phyloP scores from a whole-genome alignment of 2,329 filamentous ascomycete genomes.

The Talaromyces sp. region DNA sequence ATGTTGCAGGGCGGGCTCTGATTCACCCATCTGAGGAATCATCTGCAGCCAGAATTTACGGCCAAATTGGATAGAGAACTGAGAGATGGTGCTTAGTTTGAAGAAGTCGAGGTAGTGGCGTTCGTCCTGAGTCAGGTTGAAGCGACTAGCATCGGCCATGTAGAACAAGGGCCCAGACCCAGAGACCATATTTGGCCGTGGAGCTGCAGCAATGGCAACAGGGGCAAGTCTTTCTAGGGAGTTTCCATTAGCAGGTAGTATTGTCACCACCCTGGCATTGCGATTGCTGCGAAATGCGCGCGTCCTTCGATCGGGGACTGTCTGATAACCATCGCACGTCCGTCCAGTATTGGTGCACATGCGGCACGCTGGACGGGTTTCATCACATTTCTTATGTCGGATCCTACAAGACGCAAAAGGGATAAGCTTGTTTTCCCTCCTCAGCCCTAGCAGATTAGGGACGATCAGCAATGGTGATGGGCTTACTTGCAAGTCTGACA shows the following conservation, averaged over 20 bases:
- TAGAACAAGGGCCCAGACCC: too few relatives aligned
- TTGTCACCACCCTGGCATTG: not conserved
- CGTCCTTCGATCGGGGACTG: constrained; percentile 11
- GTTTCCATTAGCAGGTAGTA: too few relatives aligned
- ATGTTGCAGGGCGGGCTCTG: constrained; percentile 4
- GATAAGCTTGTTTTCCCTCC: not conserved
- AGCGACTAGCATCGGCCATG: not conserved
- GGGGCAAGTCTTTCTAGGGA: too few relatives aligned
- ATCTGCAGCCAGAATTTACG: constrained; percentile 4
- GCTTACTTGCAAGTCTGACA: constrained; percentile 15
- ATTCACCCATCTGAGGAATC: not conserved
- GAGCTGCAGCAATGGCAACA: not conserved
- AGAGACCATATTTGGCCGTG: not conserved
- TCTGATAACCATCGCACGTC: constrained; percentile 18
- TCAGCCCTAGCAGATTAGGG: not conserved
- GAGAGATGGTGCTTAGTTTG: not conserved
- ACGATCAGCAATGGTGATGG: not conserved
- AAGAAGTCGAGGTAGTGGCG: constrained; percentile 7
- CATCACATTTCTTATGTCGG: constrained; percentile 20
- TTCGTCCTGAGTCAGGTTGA: constrained; percentile 1
- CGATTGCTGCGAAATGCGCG: constrained; percentile 6
- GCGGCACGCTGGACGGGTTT: constrained; percentile 12
- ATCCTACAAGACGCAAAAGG: constrained; percentile 1
- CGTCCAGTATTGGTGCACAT: constrained; percentile 23
- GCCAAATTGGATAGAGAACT: constrained; percentile 2